Base-by-base conservation (phyloP, 768 basidiomycete genomes). In the Amanita fuliginea region DNA sequence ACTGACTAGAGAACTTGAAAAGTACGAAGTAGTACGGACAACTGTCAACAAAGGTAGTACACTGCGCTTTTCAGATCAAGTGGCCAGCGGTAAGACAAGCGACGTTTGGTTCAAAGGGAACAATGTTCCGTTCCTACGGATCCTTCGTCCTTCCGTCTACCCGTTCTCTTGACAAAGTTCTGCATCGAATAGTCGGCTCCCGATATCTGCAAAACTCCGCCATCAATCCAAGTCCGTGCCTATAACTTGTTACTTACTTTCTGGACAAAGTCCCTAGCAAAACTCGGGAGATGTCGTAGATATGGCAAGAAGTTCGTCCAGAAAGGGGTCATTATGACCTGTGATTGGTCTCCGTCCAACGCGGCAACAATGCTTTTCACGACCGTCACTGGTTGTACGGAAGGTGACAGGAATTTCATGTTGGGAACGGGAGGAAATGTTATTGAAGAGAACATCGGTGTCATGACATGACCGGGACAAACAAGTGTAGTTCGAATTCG, bases 401-500 rank as follows among this genome's bases (percentile, higher is more conserved):
- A 76, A 1, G 92, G 92, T 42, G 81, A 73, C 59, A 92, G 73
- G 70, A 98, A 97, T 49, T 70, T 72, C 65, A 75, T 78, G 35
- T 82, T 57, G 22, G 62, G 53, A 49, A 67, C 71, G 30, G 63
- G 58, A 3, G 86, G 80, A 36, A 81, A 64, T 8, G 60, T 64
- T 18, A 76, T 59, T 0, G 71, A 74, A 13, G 80, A 74, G 67
- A 97, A 98, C 60, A 98, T 74, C 2, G 76, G 73, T 0, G 94
- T 95, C 39, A 73, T 63, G 58, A 91, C 71, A 61, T 89, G 85
- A 1, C 89, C 88, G 0, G 95, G 83, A 47, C 82, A 72, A 52
- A 98, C 65, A 18, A 97, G 73, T 2, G 91, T 93, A 8, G 92
- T 95, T n/a, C 89, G 84, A 64, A 99, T 80, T 37, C 69, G 63